phyloP scores from a whole-genome alignment of 2,329 filamentous ascomycete genomes.

The Knufia fluminis region DNA sequence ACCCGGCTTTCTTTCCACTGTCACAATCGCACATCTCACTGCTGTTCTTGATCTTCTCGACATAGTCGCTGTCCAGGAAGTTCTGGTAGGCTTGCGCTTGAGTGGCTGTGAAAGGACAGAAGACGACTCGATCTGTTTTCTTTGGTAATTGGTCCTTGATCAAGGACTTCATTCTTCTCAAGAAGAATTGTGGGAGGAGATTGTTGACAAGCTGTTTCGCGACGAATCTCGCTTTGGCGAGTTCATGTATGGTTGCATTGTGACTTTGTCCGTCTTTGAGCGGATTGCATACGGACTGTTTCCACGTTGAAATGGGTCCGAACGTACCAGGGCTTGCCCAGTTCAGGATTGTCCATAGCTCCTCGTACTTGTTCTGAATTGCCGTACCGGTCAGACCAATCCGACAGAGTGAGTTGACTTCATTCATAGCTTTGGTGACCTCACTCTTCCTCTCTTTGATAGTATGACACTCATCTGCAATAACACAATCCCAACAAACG shows the following conservation, averaged over 20 bases:
- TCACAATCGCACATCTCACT: conserved; percentile 61
- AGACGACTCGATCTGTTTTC: conserved; percentile 89
- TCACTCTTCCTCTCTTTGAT: conserved; percentile 73
- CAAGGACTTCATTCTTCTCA: conserved; percentile 83
- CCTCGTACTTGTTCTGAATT: conserved; percentile 96
- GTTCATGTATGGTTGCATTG: conserved; percentile 73
- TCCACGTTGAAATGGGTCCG: conserved; percentile 66
- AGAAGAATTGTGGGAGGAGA: conserved; percentile 78
- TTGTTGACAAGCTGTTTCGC: conserved; percentile 79
- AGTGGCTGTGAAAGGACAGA: conserved; percentile 76
- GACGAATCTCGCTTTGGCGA: conserved; percentile 70
- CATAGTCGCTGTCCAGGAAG: conserved; percentile 63
- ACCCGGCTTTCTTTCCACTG: conserved; percentile 63
- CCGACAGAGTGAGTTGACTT: conserved; percentile 81
- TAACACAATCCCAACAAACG: conserved; percentile 83
- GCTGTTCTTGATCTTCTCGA: conserved; percentile 59
- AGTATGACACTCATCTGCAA: conserved; percentile 87
- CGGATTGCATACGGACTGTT: conserved; percentile 64
- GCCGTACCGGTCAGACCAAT: conserved; percentile 92
- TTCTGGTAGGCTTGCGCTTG: conserved; percentile 77
- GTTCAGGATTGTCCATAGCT: conserved; percentile 90
- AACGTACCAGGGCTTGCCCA: conserved; percentile 83
- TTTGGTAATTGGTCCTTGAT: conserved; percentile 89
- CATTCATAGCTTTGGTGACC: conserved; percentile 76
- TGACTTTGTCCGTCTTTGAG: conserved; percentile 85